Conservation (phyloP, 129 eudicot species). For the Helichrysum umbraculigerum region DNA sequence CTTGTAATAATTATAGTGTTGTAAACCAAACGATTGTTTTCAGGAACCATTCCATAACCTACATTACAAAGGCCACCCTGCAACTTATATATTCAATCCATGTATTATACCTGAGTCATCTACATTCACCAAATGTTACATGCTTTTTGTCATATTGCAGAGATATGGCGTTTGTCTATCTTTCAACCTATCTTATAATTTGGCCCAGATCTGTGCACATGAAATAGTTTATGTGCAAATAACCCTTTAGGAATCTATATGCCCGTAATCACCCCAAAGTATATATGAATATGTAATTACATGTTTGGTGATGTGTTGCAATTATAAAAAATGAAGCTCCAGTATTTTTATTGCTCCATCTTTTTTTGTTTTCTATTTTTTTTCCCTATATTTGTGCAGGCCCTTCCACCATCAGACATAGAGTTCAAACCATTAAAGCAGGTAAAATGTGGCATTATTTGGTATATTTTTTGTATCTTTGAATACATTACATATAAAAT, state of each 20-base stretch:
- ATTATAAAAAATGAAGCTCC: slow-evolving; percentile 4
- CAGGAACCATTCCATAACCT: no score
- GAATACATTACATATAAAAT: no score
- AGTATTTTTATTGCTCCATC: background rate
- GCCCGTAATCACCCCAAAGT: slow-evolving; percentile 2
- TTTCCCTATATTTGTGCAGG: slow-evolving; percentile 47
- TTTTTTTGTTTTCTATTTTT: slow-evolving; percentile 3
- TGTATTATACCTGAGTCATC: background rate
- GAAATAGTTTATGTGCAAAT: background rate
- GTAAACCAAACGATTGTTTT: no score
- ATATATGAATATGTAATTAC: slow-evolving; percentile 12
- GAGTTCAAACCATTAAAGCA: slow-evolving; percentile 87
- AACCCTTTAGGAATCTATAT: background rate
- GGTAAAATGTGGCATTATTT: slow-evolving; percentile 46
- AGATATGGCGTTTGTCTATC: no score
- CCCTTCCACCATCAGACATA: slow-evolving; percentile 81
- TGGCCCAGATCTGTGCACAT: background rate
- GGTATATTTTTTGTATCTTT: no score
- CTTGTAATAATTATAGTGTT: no score
- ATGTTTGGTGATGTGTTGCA: slow-evolving; percentile 7
- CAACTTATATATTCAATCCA: background rate
- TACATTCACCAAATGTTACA: no score
- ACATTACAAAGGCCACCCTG: background rate
- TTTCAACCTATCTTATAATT: no score
- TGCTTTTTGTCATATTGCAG: no score